These are phyloP conservation scores for Penicillium sp. DNA, from an alignment of 2,329 filamentous ascomycete genomes.

Conservation along the genomic window DNA sequence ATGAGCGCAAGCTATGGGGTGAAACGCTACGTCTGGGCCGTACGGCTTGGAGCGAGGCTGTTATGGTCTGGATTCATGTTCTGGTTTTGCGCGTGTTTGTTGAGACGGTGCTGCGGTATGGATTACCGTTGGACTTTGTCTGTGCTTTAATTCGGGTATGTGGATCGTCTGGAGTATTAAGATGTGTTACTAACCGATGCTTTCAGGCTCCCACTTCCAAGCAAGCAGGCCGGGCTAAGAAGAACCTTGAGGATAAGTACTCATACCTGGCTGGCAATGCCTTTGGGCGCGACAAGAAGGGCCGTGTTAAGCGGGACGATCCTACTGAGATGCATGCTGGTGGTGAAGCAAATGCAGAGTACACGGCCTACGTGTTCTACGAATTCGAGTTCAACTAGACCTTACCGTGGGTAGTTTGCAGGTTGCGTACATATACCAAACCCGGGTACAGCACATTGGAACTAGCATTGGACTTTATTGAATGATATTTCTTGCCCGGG, in stretches of 20 bases:
- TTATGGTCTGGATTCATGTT: slow-evolving; percentile 95
- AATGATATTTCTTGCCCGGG: background rate
- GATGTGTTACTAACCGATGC: background rate
- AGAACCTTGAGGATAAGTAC: slow-evolving; percentile 75
- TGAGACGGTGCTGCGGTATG: slow-evolving; percentile 95
- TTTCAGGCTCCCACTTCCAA: slow-evolving; percentile 70
- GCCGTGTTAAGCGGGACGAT: slow-evolving; percentile 86
- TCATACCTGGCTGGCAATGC: slow-evolving; percentile 93
- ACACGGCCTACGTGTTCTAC: slow-evolving; percentile 96
- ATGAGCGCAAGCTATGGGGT: slow-evolving; percentile 88
- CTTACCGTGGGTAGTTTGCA: background rate
- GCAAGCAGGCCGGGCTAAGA: slow-evolving; percentile 70
- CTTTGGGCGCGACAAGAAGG: slow-evolving; percentile 89
- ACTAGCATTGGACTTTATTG: slow-evolving; percentile 13
- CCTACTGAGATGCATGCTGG: slow-evolving; percentile 80
- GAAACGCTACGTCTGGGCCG: slow-evolving; percentile 81
- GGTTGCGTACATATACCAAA: slow-evolving; percentile 23
- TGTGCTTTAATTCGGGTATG: slow-evolving; percentile 78
- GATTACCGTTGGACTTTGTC: slow-evolving; percentile 83
- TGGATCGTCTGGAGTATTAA: slow-evolving; percentile 5
- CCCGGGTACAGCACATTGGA: slow-evolving; percentile 14
- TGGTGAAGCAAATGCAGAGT: slow-evolving; percentile 66
- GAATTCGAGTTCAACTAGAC: slow-evolving; percentile 72
- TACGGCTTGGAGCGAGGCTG: slow-evolving; percentile 91
- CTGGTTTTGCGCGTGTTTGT: slow-evolving; percentile 90